These are phyloP conservation scores for Backusella parvicylindrica DNA, from an alignment of 192 early-diverging fungal species.

Conservation along the genomic window DNA sequence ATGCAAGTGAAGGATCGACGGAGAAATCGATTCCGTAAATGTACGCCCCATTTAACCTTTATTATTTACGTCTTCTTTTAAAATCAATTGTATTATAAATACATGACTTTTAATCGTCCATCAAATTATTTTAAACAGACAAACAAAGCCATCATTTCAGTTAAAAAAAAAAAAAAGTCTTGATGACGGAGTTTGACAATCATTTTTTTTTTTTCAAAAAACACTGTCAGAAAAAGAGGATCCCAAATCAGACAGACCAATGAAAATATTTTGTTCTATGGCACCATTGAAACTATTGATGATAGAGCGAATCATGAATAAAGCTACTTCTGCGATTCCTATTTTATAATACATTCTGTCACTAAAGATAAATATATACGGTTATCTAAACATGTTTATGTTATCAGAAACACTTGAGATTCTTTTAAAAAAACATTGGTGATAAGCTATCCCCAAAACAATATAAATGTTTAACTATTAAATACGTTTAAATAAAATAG, in stretches of 20 bases:
- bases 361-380: neutral
- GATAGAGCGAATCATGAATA: neutral
- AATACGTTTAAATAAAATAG: neutral
- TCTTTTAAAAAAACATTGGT: too few species aligned
- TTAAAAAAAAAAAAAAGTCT: neutral
- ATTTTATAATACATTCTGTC: neutral
- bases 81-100: neutral
- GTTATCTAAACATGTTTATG: neutral
- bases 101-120: neutral
- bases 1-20: neutral
- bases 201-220: too few species aligned
- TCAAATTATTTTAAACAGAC: neutral
- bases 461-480: neutral
- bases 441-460: neutral
- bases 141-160: neutral
- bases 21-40: neutral
- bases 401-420: too few species aligned
- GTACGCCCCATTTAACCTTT: neutral
- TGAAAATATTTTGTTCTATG: neutral
- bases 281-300: neutral
- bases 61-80: neutral
- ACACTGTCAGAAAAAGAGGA: neutral
- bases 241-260: neutral
- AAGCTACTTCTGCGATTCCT: neutral
- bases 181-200: neutral